A percentile compares a stretch with the other conserved stretches of the same genome.
Evolutionary conservation across 306 rosid species (phyloP).

Genomic region (Prunus mira): DNA sequence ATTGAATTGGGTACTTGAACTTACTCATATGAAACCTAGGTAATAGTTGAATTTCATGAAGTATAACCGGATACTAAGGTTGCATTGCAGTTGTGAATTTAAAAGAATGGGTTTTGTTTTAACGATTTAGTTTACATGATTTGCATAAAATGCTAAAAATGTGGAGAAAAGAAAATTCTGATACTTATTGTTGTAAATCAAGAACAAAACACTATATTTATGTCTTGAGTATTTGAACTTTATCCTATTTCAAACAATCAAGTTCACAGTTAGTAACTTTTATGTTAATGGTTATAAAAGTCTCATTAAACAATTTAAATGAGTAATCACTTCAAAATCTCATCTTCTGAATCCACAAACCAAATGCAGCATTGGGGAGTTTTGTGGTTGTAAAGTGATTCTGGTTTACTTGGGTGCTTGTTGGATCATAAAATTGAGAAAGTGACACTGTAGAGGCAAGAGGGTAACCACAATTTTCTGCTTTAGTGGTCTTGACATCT

Average conservation of each 20-base stretch:
- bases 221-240: neutral
- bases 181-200: neutral
- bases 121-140: neutral
- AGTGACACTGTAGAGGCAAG: neutral
- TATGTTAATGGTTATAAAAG: neutral
- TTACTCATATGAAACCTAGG: neutral
- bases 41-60: too few species aligned
- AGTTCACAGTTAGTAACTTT: neutral
- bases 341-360: neutral
- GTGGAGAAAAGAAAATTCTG: neutral
- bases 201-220: neutral
- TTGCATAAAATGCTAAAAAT: neutral
- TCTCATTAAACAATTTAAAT: neutral
- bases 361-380: neutral
- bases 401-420: neutral
- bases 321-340: neutral
- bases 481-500: neutral
- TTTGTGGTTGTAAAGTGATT: neutral
- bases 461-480: neutral
- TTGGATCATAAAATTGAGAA: conserved; percentile 3
- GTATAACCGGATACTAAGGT: neutral
- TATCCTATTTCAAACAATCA: neutral
- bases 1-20: neutral
- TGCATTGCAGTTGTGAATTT: neutral
- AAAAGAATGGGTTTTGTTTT: neutral